Evolutionary conservation across 306 rosid genomes (phyloP).

Genomic region (Herpetospermum pedunculosum): DNA sequence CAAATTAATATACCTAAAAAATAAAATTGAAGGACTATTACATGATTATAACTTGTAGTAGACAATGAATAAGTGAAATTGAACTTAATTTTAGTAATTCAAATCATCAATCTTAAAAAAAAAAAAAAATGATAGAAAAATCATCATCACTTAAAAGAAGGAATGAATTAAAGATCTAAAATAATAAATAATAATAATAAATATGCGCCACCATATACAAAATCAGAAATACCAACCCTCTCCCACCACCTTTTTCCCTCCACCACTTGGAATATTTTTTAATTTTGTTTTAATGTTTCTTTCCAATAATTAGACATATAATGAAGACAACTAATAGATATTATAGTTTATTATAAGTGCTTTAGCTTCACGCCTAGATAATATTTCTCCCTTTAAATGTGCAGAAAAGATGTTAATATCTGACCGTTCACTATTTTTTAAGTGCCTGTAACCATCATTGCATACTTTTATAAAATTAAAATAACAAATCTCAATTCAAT

Average conservation of each 20-base stretch:
- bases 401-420: not conserved
- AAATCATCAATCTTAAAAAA: too few relatives aligned
- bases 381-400: not conserved
- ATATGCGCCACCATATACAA: constrained; percentile 4
- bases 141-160: not conserved
- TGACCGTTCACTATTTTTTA: not conserved
- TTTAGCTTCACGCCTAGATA: constrained; percentile 7
- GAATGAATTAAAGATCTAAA: not conserved
- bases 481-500: not conserved
- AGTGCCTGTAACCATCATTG: not conserved
- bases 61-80: too few relatives aligned
- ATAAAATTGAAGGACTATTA: not conserved
- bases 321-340: constrained; percentile 8
- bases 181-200: not conserved
- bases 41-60: too few relatives aligned
- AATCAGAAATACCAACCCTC: not conserved
- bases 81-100: too few relatives aligned
- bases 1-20: not conserved
- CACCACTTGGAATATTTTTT: not conserved
- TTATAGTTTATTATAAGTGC: constrained; percentile 11
- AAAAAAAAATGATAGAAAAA: not conserved
- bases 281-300: not conserved
- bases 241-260: not conserved
- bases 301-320: constrained; percentile 1
- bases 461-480: not conserved